Evolutionary conservation across 176 grass and related monocot genomes (phyloP), one percentile per base, ranked within the genome.

Genomic region (Carex pumila): DNA sequence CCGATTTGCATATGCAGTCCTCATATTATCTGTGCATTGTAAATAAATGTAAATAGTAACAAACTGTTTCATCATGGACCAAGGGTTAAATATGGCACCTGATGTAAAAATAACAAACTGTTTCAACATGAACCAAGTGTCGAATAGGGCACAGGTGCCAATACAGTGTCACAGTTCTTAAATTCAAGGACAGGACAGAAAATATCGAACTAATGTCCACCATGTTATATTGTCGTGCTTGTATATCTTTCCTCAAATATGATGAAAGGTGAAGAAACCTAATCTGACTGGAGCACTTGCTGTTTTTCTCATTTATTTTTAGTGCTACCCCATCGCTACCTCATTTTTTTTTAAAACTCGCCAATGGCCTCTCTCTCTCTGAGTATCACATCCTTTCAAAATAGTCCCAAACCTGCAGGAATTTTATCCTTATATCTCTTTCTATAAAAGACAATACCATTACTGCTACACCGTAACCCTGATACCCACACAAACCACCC

Each of bases 31-130:
- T 61, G 25, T 63, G 61, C 18, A 12, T 19, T 81, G 79, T 63
- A 32, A 59, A 80, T 80, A 61, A 53, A 30, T 75, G 71, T 75
- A 75, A 73, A 75, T 53, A 53, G 25, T 25, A 74, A 52, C 71
- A 19, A 80, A 54, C 45, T 29, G n/a, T 59, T 34, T 59, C 74
- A 79, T 22, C 18, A 47, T 13, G 71, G 3, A 43, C 29, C 14
- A 7, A 69, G 12, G 7, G 34, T 39, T 17, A 39, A 6, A 41
- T 15, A 18, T 36, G 66, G 12, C 32, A 6, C 37, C 37, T 5
- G 37, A 30, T 75, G 71, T 75, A 75, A 73, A 30, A 53, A 50
- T 25, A 74, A 52, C 71, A 19, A 80, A 54, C 45, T 29, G 47
- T 59, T 34, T 59, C 74, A 79, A 54, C 18, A 47, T 13, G 71